These are phyloP conservation scores for Emydomyces testavorans DNA, from an alignment of 2,329 filamentous ascomycete genomes.

Conservation along the genomic window DNA sequence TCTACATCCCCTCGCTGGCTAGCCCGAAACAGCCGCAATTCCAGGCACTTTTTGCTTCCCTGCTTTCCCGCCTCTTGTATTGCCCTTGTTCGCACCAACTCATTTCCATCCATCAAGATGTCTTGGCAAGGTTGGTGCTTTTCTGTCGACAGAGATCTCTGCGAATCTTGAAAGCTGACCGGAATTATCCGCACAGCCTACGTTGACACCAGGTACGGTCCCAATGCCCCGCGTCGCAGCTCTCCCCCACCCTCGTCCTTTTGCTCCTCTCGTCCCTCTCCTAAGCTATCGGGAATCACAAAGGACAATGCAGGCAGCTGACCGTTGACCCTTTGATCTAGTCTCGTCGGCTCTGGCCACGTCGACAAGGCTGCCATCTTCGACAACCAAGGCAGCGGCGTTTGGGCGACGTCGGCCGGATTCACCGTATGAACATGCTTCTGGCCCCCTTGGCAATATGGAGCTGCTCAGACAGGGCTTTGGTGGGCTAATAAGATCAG, in stretches of 20 bases:
- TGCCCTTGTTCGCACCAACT: neutral
- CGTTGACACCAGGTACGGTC: slow-evolving; percentile 48
- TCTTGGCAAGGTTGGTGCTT: slow-evolving; percentile 48
- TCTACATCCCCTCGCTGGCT: no score
- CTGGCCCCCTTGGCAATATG: neutral
- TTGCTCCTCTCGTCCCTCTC: neutral
- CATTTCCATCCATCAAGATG: slow-evolving; percentile 17
- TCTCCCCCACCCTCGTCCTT: neutral
- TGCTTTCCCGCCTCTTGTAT: neutral
- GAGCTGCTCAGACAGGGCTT: neutral
- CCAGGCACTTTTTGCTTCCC: neutral
- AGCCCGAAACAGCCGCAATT: no score
- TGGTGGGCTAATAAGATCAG: slow-evolving; percentile 24
- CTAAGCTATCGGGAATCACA: neutral
- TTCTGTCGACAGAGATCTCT: slow-evolving; percentile 2
- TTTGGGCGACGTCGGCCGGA: slow-evolving; percentile 59
- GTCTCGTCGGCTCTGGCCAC: slow-evolving; percentile 67
- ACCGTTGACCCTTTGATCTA: slow-evolving; percentile 28
- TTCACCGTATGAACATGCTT: slow-evolving; percentile 54
- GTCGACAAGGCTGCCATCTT: slow-evolving; percentile 78
- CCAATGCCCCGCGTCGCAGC: slow-evolving; percentile 9
- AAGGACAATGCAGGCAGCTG: neutral
- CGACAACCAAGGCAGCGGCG: slow-evolving; percentile 65
- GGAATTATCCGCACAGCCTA: slow-evolving; percentile 38
- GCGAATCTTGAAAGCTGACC: slow-evolving; percentile 15